Conservation (phyloP, 129 eudicot genomes). For the Cynara cardunculus region DNA sequence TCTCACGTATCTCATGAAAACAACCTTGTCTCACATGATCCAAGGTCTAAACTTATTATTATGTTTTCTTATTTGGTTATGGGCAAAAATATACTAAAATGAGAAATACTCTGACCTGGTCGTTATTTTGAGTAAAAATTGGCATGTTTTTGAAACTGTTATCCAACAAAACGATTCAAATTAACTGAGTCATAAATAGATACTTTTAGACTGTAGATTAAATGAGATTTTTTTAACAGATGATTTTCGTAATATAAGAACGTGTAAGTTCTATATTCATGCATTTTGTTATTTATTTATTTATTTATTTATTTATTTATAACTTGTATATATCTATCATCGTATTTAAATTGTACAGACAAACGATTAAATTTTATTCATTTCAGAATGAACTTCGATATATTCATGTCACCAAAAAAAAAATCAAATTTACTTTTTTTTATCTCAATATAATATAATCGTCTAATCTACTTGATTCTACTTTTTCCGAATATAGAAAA, state of each 20-base stretch:
- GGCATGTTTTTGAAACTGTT: background rate
- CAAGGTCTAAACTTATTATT: no score
- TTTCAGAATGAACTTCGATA: background rate
- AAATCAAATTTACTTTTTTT: background rate
- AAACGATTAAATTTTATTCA: background rate
- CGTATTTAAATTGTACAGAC: background rate
- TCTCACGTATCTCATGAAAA: no score
- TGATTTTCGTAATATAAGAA: background rate
- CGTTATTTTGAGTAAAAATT: background rate
- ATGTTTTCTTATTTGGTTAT: background rate
- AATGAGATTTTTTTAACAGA: background rate
- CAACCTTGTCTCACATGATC: no score
- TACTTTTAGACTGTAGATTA: no score
- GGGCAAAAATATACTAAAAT: background rate
- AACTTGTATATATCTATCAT: background rate
- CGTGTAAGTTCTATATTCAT: background rate
- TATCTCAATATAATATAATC: background rate
- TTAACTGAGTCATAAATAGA: no score
- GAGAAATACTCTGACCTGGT: background rate
- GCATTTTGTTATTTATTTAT: background rate
- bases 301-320: no score
- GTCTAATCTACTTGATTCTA: background rate
- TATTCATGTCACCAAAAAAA: background rate
- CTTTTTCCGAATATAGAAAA: background rate
- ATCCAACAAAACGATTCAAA: no score